These are phyloP conservation scores for Malassezia sp. DNA, from an alignment of 1,284 basidiomycete species.

Conservation along the genomic window DNA sequence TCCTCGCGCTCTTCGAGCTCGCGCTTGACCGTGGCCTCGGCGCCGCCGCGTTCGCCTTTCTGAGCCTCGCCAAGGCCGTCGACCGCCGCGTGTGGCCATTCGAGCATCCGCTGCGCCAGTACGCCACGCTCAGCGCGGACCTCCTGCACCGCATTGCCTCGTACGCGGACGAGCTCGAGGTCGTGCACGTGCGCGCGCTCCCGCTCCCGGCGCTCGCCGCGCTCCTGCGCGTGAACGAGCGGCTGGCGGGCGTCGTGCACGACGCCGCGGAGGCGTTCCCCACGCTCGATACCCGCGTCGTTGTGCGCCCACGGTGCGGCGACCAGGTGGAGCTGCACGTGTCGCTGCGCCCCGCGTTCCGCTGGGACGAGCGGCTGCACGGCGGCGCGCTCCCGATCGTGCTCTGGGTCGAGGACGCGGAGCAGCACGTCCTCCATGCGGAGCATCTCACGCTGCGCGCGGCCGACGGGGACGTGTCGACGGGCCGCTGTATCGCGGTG, in stretches of 20 bases:
- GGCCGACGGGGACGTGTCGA: slow-evolving; percentile 52
- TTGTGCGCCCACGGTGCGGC: slow-evolving; percentile 61
- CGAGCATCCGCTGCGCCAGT: slow-evolving; percentile 64
- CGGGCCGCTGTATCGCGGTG: too few relatives aligned
- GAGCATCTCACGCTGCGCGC: slow-evolving; percentile 51
- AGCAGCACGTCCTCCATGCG: slow-evolving; percentile 70
- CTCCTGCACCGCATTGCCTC: slow-evolving; percentile 67
- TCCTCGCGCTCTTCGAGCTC: slow-evolving; percentile 85
- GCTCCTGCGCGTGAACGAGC: slow-evolving; percentile 74
- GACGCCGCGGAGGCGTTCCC: slow-evolving; percentile 80
- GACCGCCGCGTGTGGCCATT: slow-evolving; percentile 80
- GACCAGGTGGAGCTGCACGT: slow-evolving; percentile 72
- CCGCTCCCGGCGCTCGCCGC: slow-evolving; percentile 66
- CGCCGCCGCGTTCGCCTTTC: slow-evolving; percentile 63
- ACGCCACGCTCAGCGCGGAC: slow-evolving; percentile 56
- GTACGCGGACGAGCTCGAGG: slow-evolving; percentile 73
- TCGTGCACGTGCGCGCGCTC: slow-evolving; percentile 65
- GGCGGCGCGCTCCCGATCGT: slow-evolving; percentile 77
- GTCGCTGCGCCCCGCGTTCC: slow-evolving; percentile 59
- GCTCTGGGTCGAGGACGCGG: slow-evolving; percentile 85
- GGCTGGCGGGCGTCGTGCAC: slow-evolving; percentile 67
- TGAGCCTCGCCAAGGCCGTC: slow-evolving; percentile 72
- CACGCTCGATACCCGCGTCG: slow-evolving; percentile 58
- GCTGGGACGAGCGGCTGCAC: slow-evolving; percentile 72
- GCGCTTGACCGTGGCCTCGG: slow-evolving; percentile 86